Percentiles rank a stretch among this genome's conserved stretches.
Evolutionary conservation across 257 asterid species (phyloP).

Genomic region (Marsdenia floribunda): DNA sequence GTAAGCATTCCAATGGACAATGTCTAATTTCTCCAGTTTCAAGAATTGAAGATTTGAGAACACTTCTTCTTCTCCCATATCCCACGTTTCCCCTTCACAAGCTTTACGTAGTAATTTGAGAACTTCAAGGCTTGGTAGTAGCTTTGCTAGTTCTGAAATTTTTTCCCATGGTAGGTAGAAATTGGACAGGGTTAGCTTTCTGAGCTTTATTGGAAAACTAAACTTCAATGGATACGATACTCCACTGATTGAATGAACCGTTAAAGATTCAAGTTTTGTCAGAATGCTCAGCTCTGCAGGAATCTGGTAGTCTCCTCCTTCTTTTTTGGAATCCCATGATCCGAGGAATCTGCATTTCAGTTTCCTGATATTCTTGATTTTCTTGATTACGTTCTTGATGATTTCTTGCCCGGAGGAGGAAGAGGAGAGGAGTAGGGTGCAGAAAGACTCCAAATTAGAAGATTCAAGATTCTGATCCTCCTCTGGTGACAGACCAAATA

Average conservation of each 20-base stretch:
- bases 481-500: background rate
- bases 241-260: too few species aligned
- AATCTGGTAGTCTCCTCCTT: background rate
- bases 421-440: background rate
- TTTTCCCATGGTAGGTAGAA: background rate
- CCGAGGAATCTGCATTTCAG: background rate
- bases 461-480: background rate
- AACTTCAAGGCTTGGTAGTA: conserved; percentile 1
- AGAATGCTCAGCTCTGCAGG: background rate
- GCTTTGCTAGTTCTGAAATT: background rate
- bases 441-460: background rate
- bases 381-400: background rate
- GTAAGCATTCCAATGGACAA: background rate
- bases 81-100: conserved; percentile 1
- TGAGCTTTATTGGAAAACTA: background rate
- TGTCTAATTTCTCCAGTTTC: background rate
- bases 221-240: background rate
- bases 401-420: background rate
- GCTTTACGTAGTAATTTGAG: background rate
- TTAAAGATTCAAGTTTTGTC: background rate
- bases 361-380: background rate
- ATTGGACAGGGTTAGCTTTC: background rate
- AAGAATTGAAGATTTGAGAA: background rate
- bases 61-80: background rate
- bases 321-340: background rate